Base-by-base conservation (phyloP, 148 eudicot genomes). In the Persicaria tinctoria region DNA sequence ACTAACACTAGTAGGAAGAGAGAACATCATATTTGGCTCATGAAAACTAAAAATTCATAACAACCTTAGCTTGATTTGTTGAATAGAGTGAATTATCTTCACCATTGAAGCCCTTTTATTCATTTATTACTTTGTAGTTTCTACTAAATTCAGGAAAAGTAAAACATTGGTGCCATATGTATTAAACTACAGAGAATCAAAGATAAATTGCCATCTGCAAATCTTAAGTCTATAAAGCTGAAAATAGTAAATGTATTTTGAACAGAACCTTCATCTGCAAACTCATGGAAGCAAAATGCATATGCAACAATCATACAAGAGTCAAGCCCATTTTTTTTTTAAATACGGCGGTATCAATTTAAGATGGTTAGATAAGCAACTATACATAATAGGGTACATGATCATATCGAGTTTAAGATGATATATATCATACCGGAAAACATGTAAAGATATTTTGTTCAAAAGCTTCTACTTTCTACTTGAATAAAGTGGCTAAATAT, bases 261-360 rank as follows among this genome's bases (percentile, higher is more conserved):
- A 32, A 27, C 17, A 78, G 71, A 70, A 95, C 98, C 97, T 92
- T 90, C 83, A 82, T 87, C 78, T 60, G 78, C 70, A 20, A 20
- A 20, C 23, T 20, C 23, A 20, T 20, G 23, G 23, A 20, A 20
- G 23, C 0, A 20, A 20, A 20, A 20, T 20, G 23, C 23, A 20
- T 20, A 20, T 20, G 23, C 23, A 20, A 20, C 23, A 20, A 20
- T 20, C 23, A 20, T 20, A 20, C 23, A 20, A 20, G 23, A 20
- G 0, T 0, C 23, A 20, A 20, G 23, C 23, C 23, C 23, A 20
- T 20, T 20, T 20, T 20, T 20, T 20, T 20, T 20, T 20, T 20
- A 20, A 20, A 20, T 20, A 20, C 23, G 23, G 23, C 23, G 0
- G 23, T 0, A 20, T 20, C 23, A 20, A 20, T 20, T 20, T 20